Conservation (phyloP, 257 asterid genomes). For the Cynanchum wilfordii region DNA sequence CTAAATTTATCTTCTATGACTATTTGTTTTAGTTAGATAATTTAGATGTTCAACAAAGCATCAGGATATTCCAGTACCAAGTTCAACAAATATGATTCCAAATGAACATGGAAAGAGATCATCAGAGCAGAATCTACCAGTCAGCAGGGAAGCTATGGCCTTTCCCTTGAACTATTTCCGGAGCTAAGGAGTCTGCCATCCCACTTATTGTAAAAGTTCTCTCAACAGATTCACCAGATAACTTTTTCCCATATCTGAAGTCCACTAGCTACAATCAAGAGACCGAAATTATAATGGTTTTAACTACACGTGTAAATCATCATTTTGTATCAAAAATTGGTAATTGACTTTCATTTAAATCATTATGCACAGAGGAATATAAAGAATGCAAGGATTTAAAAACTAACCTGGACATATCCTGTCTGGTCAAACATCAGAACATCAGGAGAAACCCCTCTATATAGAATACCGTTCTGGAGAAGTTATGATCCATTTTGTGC, state of each 20-base stretch:
- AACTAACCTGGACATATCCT: constrained; percentile 74
- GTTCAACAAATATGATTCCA: background rate
- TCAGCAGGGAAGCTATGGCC: constrained; percentile 92
- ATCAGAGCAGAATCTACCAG: constrained; percentile 48
- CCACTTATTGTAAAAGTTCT: constrained; percentile 87
- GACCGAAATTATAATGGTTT: constrained; percentile 23
- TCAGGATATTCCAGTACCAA: background rate
- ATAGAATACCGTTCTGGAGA: constrained; percentile 69
- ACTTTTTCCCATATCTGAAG: constrained; percentile 82
- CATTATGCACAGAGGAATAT: background rate
- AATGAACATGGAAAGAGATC: constrained; percentile 6
- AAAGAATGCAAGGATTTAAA: background rate
- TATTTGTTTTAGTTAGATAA: background rate
- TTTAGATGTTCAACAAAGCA: background rate
- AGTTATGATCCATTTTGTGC: constrained; percentile 13
- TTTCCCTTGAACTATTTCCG: constrained; percentile 89
- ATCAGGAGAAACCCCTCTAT: constrained; percentile 84
- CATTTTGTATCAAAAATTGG: background rate
- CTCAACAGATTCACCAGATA: constrained; percentile 50
- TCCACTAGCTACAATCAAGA: constrained; percentile 71
- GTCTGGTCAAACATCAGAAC: constrained; percentile 64
- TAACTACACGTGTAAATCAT: background rate
- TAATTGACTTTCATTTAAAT: background rate
- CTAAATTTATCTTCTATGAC: background rate
- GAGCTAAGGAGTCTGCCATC: constrained; percentile 82